Evolutionary conservation across 805 yeast species (phyloP).

Genomic region (Saturnispora kantuleensis): DNA sequence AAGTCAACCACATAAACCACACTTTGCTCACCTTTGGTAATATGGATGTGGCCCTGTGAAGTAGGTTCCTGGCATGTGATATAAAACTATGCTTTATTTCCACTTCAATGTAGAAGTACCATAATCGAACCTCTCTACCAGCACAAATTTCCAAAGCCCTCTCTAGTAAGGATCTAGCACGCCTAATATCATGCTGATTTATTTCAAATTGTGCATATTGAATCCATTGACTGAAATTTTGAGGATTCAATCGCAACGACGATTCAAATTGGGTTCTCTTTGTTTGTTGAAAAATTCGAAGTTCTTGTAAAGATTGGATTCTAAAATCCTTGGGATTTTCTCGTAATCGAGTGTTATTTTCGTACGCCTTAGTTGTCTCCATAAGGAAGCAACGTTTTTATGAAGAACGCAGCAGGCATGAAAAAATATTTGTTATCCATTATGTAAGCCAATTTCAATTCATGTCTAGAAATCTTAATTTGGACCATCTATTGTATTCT

Average conservation of each 20-base stretch:
- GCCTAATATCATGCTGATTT: conserved; percentile 62
- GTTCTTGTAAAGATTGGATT: conserved; percentile 70
- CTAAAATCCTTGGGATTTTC: conserved; percentile 33
- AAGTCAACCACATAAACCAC: conserved; percentile 75
- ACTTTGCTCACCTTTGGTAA: conserved; percentile 76
- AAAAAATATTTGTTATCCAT: no score
- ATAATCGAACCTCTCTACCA: conserved; percentile 53
- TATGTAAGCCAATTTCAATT: no score
- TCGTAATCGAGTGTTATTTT: conserved; percentile 1
- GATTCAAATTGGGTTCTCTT: conserved; percentile 78
- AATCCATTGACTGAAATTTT: conserved; percentile 81
- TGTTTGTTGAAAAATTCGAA: conserved; percentile 61
- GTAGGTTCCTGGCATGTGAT: conserved; percentile 80
- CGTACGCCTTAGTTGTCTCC: conserved; percentile 3
- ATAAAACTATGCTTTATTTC: conserved; percentile 66
- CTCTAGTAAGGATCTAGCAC: conserved; percentile 85
- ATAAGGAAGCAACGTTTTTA: not conserved
- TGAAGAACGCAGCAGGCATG: no score
- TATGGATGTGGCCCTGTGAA: conserved; percentile 65
- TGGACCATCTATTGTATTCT: no score
- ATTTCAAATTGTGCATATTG: conserved; percentile 85
- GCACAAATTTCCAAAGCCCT: conserved; percentile 60
- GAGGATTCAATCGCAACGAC: conserved; percentile 75
- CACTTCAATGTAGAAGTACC: conserved; percentile 74
- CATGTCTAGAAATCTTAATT: no score